Base-by-base conservation (phyloP, 2,329 filamentous ascomycete species). In the Xylaria sp. region DNA sequence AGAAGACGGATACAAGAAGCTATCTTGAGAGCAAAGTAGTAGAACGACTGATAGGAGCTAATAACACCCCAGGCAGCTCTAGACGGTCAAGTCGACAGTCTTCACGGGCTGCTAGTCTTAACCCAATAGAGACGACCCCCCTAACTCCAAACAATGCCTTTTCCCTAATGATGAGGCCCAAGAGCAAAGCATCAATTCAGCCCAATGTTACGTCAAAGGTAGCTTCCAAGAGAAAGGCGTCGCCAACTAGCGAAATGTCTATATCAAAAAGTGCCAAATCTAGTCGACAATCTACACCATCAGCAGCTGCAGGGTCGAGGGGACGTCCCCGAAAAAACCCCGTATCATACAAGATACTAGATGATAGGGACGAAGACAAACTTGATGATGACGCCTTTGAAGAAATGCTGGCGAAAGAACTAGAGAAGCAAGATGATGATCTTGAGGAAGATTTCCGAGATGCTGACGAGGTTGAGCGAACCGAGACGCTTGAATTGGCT, bases 381-480 rank as follows among this genome's bases (percentile, higher is more conserved):
- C 79, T 97, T 9, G 93, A 90, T 5, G 94, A 98, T 65, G 85
- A 90, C 29, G 89, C 92, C 66, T 98, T 95, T 71, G 93, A 97
- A 74, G 84, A 87, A 0, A 90, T 90, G 66, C 80, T 96, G 1
- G 89, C 90, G 5, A 80, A 87, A 2, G 86, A 90, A 62, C 77
- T 87, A 23, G 78, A 74, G 1, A 73, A 77, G 1, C 77, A 79
- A 10, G 77, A 82, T 0, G 72, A 75, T 0, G 74, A 78, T 0
- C 71, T 77, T 1, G 60, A 72, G 17, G 71, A 74, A 11, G 69
- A 71, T 0, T 68, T 74, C 1, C 71, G 81, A 37, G 78, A 82
- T 0, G 76, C 80, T 1, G 88, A 90, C 64, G 90, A 92, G 43
- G 78, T 85, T 1, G 83, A 91, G 67, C 81, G 85, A 1, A 84